Percentiles rank a stretch among this genome's conserved stretches.
Conservation (phyloP, 2,329 filamentous ascomycete genomes). For the Sporothrix dimorphospora region DNA sequence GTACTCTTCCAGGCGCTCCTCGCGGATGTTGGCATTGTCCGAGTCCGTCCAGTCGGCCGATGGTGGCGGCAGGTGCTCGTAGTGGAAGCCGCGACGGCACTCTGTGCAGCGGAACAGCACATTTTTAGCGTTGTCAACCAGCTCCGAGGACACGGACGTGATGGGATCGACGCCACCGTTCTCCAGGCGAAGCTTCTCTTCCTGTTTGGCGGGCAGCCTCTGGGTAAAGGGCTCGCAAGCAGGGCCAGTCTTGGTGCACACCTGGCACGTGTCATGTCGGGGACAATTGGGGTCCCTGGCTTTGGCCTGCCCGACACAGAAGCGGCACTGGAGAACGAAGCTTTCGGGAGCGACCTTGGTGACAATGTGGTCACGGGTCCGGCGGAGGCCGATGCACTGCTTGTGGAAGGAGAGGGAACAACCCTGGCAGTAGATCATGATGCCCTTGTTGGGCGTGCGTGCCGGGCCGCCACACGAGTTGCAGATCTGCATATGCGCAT, state of each 20-base stretch:
- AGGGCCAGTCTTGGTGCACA: conserved; percentile 65
- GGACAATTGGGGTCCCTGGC: conserved; percentile 73
- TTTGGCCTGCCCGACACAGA: conserved; percentile 71
- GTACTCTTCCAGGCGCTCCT: conserved; percentile 73
- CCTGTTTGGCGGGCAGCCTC: conserved; percentile 74
- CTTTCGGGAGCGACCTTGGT: conserved; percentile 78
- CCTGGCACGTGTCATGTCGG: conserved; percentile 70
- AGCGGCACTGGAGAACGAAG: conserved; percentile 88
- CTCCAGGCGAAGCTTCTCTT: conserved; percentile 78
- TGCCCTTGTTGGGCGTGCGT: conserved; percentile 62
- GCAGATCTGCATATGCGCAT: conserved; percentile 71
- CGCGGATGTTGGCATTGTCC: conserved; percentile 53
- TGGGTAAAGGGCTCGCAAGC: conserved; percentile 76
- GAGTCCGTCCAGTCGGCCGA: conserved; percentile 42
- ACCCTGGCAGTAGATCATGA: conserved; percentile 85
- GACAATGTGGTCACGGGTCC: conserved; percentile 78
- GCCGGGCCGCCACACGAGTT: conserved; percentile 67
- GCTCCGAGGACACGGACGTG: conserved; percentile 60
- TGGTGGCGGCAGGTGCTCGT: conserved; percentile 72
- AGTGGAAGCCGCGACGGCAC: conserved; percentile 82
- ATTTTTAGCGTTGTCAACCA: conserved; percentile 75
- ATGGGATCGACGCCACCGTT: conserved; percentile 81
- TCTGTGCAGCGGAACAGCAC: conserved; percentile 80
- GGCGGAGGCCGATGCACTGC: conserved; percentile 74
- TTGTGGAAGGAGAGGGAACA: conserved; percentile 86